Conservation (phyloP, 2,329 filamentous ascomycete species). For the Ophiostoma ulmi region DNA sequence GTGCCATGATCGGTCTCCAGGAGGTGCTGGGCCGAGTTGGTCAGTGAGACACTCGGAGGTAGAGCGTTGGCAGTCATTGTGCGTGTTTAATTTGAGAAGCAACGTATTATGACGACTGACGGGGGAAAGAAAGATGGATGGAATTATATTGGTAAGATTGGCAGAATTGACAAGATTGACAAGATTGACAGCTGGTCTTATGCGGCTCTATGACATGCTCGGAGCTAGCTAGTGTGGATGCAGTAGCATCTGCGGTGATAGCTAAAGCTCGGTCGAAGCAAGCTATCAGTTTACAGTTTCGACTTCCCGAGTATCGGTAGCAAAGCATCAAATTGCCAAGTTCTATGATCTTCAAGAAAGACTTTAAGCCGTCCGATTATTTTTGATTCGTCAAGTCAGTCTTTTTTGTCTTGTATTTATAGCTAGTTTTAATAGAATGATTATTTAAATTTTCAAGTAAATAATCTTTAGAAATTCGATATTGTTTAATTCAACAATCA, state of each 20-base stretch:
- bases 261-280: slow-evolving; percentile 7
- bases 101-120: not conserved
- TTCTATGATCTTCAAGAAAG: too few species aligned
- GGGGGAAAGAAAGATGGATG: not conserved
- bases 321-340: too few species aligned
- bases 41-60: not conserved
- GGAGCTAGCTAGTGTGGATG: not conserved
- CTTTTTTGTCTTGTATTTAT: too few species aligned
- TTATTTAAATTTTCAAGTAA: too few species aligned
- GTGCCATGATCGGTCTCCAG: slow-evolving; percentile 20
- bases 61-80: not conserved
- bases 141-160: not conserved
- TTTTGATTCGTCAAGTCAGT: too few species aligned
- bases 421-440: too few species aligned
- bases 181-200: not conserved
- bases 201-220: not conserved
- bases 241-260: slow-evolving; percentile 1
- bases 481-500: too few species aligned
- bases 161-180: not conserved
- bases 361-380: too few species aligned
- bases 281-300: not conserved
- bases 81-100: not conserved
- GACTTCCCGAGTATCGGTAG: too few species aligned
- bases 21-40: slow-evolving; percentile 23
- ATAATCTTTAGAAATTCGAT: too few species aligned